A percentile compares a stretch with the other conserved stretches of the same genome.
Evolutionary conservation across 768 basidiomycete species (phyloP).

Genomic region (Tylopilus subfusipes): DNA sequence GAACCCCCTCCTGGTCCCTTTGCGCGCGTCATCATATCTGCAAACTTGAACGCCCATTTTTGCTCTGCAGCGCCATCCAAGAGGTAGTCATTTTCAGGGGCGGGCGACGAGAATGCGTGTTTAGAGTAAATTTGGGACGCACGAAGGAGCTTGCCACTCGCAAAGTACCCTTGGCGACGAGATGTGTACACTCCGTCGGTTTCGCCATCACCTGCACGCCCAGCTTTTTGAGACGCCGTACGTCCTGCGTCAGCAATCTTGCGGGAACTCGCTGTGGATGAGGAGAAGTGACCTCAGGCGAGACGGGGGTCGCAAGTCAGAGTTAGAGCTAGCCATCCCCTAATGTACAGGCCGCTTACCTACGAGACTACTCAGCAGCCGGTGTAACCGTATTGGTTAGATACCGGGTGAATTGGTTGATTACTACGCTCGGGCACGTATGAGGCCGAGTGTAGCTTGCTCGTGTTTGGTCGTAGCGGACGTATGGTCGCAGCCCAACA

Average conservation of each 20-base stretch:
- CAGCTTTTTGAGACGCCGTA: slow-evolving; percentile 56
- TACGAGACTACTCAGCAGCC: no score
- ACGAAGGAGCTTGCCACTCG: slow-evolving; percentile 67
- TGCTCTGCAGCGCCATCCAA: slow-evolving; percentile 64
- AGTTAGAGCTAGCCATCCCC: no score
- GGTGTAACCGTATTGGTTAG: no score
- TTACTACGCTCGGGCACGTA: no score
- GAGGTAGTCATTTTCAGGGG: slow-evolving; percentile 51
- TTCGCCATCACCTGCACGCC: slow-evolving; percentile 64
- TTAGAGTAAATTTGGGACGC: slow-evolving; percentile 31
- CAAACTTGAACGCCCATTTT: slow-evolving; percentile 64
- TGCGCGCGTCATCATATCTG: slow-evolving; percentile 57
- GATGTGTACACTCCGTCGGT: slow-evolving; percentile 71
- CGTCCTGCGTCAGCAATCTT: background rate
- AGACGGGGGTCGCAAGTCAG: no score
- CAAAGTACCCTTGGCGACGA: slow-evolving; percentile 63
- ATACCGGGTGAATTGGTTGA: no score
- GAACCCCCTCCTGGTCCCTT: slow-evolving; percentile 39
- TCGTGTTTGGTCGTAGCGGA: no score
- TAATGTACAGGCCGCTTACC: no score
- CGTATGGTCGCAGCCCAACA: no score
- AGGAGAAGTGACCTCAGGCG: no score
- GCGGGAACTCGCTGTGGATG: no score
- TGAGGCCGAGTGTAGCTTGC: no score
- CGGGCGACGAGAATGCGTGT: background rate